phyloP scores from a whole-genome alignment of 306 rosid genomes.

The Coriaria nepalensis region DNA sequence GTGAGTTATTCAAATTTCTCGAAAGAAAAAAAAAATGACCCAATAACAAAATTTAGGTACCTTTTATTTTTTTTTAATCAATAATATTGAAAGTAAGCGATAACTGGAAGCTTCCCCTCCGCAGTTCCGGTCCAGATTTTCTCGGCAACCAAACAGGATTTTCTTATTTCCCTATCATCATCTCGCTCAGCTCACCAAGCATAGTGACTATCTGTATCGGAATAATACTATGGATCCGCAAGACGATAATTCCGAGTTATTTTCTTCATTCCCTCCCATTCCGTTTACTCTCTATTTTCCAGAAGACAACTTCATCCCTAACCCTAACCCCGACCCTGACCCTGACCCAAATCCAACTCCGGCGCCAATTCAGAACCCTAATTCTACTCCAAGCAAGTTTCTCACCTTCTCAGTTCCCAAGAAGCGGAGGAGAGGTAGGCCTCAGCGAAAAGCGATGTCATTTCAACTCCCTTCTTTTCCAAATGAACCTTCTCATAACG shows the following conservation, averaged over 20 bases:
- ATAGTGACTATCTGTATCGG: no score
- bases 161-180: background rate
- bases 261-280: slow-evolving; percentile 35
- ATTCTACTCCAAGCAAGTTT: slow-evolving; percentile 21
- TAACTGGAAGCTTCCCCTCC: no score
- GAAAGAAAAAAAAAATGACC: no score
- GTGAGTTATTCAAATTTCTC: no score
- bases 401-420: slow-evolving; percentile 69
- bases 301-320: slow-evolving; percentile 24
- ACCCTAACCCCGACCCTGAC: slow-evolving; percentile 23
- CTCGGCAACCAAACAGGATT: background rate
- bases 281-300: slow-evolving; percentile 28
- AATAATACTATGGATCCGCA: slow-evolving; percentile 23
- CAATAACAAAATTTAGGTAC: no score
- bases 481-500: slow-evolving; percentile 15
- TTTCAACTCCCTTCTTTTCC: slow-evolving; percentile 32
- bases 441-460: slow-evolving; percentile 55
- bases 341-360: slow-evolving; percentile 8
- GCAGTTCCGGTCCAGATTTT: no score
- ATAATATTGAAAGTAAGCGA: slow-evolving; percentile 4
- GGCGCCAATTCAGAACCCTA: slow-evolving; percentile 19
- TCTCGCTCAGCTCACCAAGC: no score
- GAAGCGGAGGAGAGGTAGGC: slow-evolving; percentile 75
- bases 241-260: slow-evolving; percentile 26
- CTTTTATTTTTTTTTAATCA: no score